A percentile compares a stretch with the other conserved stretches of the same genome.
Conservation (phyloP, 495 filamentous ascomycete species). For the Penicillium diatomitis region DNA sequence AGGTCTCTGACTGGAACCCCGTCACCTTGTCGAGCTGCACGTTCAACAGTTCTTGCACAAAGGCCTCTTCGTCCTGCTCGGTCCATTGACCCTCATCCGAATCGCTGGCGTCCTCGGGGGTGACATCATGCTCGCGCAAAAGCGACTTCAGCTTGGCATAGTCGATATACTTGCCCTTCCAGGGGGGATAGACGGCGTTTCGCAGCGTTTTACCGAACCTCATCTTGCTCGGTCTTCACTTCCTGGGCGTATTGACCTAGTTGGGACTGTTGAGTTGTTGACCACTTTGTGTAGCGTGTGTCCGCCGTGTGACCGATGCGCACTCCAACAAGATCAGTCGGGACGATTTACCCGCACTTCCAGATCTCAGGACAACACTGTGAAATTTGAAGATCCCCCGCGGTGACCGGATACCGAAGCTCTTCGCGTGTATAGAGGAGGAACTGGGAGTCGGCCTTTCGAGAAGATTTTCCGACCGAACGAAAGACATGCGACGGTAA, state of each 20-base stretch:
- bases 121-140: slow-evolving; percentile 58
- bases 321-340: not conserved
- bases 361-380: too few relatives aligned
- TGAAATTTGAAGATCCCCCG: too few relatives aligned
- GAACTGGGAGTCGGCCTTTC: too few relatives aligned
- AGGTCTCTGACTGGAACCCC: slow-evolving; percentile 71
- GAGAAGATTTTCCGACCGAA: too few relatives aligned
- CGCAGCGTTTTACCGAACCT: slow-evolving; percentile 84
- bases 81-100: slow-evolving; percentile 62
- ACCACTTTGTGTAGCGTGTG: not conserved
- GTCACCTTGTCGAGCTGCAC: slow-evolving; percentile 93
- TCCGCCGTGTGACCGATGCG: not conserved
- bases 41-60: slow-evolving; percentile 92
- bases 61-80: slow-evolving; percentile 85
- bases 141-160: slow-evolving; percentile 86
- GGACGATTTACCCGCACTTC: not conserved
- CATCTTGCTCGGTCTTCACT: slow-evolving; percentile 46
- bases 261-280: slow-evolving; percentile 1
- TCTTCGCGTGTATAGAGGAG: too few relatives aligned
- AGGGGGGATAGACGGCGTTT: slow-evolving; percentile 73
- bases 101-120: slow-evolving; percentile 41
- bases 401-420: too few relatives aligned
- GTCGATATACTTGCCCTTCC: slow-evolving; percentile 90
- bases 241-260: not conserved
- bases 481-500: too few relatives aligned